Evolutionary conservation across 768 basidiomycete genomes (phyloP), one percentile per base, ranked within the genome.

Genomic region (Gloeostereum incarnatum): DNA sequence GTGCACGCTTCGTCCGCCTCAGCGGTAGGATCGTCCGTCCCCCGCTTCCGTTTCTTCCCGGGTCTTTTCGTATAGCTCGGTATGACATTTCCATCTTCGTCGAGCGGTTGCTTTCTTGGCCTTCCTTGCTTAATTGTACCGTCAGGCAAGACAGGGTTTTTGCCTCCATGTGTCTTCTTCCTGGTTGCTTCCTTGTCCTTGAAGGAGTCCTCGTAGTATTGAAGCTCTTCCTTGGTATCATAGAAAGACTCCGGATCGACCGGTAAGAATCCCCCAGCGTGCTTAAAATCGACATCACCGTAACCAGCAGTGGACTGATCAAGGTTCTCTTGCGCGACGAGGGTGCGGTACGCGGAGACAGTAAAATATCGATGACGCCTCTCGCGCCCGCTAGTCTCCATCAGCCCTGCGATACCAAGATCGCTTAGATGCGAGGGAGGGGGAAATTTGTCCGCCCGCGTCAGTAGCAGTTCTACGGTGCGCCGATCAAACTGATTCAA

Each of bases 321-420:
- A 18, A 91, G 66, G 6, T 73, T 71, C 56, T 91, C 85, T 31
- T 66, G 63, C 2, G 64, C 59, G 34, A 90, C 70, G 22, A 88
- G 63, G 21, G 63, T 55, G 21, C 65, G 70, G 57, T 86, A 94
- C 21, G 78, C 74, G 2, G 71, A 68, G 31, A 82, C 55, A 0
- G 87, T 86, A 61, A 77, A 92, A 52, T 89, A 89, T 45, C 89
- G 72, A 54, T 89, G 77, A 17, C 89, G 81, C 20, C 90, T 80
- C 60, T 97, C 88, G 24, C 90, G 77, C 4, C 88, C 88, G 45
- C 71, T 68, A 1, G 77, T 87, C 59, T 96, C 93, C 70, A 82
- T 81, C 20, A 87, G 56, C 25, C 78, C 73, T 16, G 72, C 70
- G 35, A 88, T 72, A 19, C 76, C 70, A 27, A 86, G 63, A 54